These are phyloP conservation scores for Aspergillus saccharolyticus DNA, from an alignment of 495 filamentous ascomycete species.

Conservation along the genomic window DNA sequence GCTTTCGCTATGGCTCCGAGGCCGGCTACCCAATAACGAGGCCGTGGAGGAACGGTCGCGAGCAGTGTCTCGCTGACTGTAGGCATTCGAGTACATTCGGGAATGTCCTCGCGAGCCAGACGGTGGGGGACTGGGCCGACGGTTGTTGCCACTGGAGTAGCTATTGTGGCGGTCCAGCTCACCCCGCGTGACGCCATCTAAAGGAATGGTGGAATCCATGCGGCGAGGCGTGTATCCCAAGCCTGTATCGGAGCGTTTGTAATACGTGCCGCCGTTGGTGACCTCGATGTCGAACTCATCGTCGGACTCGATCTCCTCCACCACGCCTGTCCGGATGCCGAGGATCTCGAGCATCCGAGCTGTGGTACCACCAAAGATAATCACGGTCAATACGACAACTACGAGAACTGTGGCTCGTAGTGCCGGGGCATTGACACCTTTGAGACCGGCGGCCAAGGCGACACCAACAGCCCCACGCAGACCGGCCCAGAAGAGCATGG, in stretches of 20 bases:
- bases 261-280: constrained; percentile 67
- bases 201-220: constrained; percentile 49
- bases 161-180: constrained; percentile 31
- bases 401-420: constrained; percentile 90
- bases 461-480: constrained; percentile 94
- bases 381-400: constrained; percentile 94
- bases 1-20: constrained; percentile 49
- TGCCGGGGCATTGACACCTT: constrained; percentile 68
- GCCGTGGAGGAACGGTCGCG: constrained; percentile 40
- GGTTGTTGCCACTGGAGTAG: constrained; percentile 54
- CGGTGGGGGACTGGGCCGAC: constrained; percentile 45
- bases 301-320: constrained; percentile 93
- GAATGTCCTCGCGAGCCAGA: constrained; percentile 42
- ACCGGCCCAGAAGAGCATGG: constrained; percentile 98
- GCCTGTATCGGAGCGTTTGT: constrained; percentile 65
- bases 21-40: constrained; percentile 34
- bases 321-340: constrained; percentile 87
- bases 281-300: constrained; percentile 98
- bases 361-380: constrained; percentile 97
- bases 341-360: constrained; percentile 98
- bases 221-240: constrained; percentile 71
- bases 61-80: constrained; percentile 28
- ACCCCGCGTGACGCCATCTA: constrained; percentile 42
- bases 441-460: constrained; percentile 83
- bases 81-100: constrained; percentile 62